A percentile compares a stretch with the other conserved stretches of the same genome.
phyloP scores from a whole-genome alignment of 2,329 filamentous ascomycete species.

The Huntiella bhutanensis region DNA sequence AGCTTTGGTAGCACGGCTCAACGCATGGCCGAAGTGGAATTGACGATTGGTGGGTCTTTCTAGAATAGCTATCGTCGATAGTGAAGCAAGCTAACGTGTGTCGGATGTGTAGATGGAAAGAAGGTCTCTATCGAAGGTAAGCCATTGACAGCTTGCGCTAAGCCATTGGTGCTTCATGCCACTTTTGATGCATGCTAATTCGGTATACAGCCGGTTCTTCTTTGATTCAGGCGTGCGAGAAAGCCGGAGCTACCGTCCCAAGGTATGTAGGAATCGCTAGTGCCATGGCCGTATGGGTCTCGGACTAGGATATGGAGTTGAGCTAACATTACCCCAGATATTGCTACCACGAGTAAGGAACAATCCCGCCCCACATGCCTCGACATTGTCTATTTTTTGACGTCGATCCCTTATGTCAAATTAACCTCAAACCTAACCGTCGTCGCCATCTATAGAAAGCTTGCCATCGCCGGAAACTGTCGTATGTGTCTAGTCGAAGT shows the following conservation, averaged over 20 bases:
- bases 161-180: slow-evolving; percentile 8
- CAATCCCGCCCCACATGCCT: slow-evolving; percentile 11
- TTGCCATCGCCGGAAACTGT: slow-evolving; percentile 98
- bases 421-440: not conserved
- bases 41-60: slow-evolving; percentile 58
- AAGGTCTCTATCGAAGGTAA: slow-evolving; percentile 95
- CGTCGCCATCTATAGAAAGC: slow-evolving; percentile 44
- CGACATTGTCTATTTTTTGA: slow-evolving; percentile 15
- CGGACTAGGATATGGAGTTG: slow-evolving; percentile 2
- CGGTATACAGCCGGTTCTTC: slow-evolving; percentile 63
- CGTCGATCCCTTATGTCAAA: not conserved
- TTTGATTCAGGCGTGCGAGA: slow-evolving; percentile 97
- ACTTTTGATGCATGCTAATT: slow-evolving; percentile 10
- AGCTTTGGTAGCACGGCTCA: slow-evolving; percentile 64
- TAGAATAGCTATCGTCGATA: not conserved
- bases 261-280: slow-evolving; percentile 33
- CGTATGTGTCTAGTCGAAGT: slow-evolving; percentile 99
- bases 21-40: slow-evolving; percentile 80
- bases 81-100: slow-evolving; percentile 17
- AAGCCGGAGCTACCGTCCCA: slow-evolving; percentile 77
- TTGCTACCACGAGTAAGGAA: slow-evolving; percentile 86
- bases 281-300: slow-evolving; percentile 2
- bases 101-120: slow-evolving; percentile 56
- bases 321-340: slow-evolving; percentile 39
- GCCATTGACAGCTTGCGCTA: slow-evolving; percentile 13